Conservation (phyloP, 805 yeast species). For the Sugiyamaella mastotermitis region DNA sequence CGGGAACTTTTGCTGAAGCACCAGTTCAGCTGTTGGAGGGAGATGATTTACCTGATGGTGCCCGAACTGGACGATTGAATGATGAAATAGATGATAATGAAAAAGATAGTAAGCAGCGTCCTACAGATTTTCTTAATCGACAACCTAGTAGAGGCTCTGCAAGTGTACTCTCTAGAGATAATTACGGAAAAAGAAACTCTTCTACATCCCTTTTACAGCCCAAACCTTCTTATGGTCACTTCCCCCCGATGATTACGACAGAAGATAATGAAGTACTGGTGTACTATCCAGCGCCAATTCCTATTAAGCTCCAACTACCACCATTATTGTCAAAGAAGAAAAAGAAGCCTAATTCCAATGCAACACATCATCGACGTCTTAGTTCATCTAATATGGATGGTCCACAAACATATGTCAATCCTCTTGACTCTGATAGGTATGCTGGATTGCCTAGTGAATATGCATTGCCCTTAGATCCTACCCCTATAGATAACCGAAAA, state of each 20-base stretch:
- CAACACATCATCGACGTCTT: constrained; percentile 2
- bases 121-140: neutral
- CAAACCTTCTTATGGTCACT: constrained; percentile 1
- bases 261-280: constrained; percentile 9
- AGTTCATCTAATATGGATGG: neutral
- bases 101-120: neutral
- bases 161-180: neutral
- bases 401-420: constrained; percentile 9
- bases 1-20: constrained; percentile 3
- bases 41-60: neutral
- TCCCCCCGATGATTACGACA: constrained; percentile 5
- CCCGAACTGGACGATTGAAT: neutral
- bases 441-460: constrained; percentile 2
- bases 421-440: constrained; percentile 3
- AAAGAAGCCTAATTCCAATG: constrained; percentile 3
- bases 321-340: constrained; percentile 26
- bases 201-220: neutral
- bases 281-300: constrained; percentile 33
- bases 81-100: neutral
- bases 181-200: neutral
- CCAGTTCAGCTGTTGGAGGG: neutral
- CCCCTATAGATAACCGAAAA: constrained; percentile 2
- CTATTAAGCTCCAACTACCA: constrained; percentile 29
- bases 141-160: constrained; percentile 1
- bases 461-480: neutral